Base-by-base conservation (phyloP, 306 rosid genomes). In the Vigna radiata region DNA sequence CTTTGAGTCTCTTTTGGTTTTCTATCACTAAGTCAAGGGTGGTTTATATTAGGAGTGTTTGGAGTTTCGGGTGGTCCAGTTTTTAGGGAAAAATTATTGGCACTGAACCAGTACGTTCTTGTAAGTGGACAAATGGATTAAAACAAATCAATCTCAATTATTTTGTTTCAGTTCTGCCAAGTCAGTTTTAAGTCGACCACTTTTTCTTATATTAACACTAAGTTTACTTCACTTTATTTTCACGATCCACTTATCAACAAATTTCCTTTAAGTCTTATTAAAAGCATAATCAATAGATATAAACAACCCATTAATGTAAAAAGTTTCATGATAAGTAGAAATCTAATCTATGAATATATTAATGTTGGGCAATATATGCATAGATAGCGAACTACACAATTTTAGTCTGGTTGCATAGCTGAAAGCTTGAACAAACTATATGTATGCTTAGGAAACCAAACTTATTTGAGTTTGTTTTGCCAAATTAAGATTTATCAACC, bases 401-500 rank as follows among this genome's bases (percentile, higher is more conserved):
- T 50, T 76, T 6, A 15, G 14, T 49, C 17, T 29, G 62, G 79
- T 18, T 74, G 31, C 21, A 16, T 62, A 33, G 46, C 16, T 29
- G 49, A 74, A 60, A 73, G 25, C 25, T 73, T 43, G 41, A 43
- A 16, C 21, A 56, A 44, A 25, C 56, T 18, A 7, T 58, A 8
- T 43, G n/a, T 19, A 43, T 4, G 10, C 31, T 11, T 56, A 59
- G 48, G 60, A 74, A 29, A 18, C 37, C 21, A 31, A 61, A 62
- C 61, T 46, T 61, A 18, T 13, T 29, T 9, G 8, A 18, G 43
- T 78, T 58, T 58, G 25, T 47, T 46, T 37, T 44, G 27, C 77
- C 72, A 54, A 69, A 75, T 82, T 41, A 49, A 56, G 54, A 56
- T 47, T 48, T 61, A 58, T 10, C 55, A 77, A 59, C 27, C 60